A percentile compares a stretch with the other conserved stretches of the same genome.
These are phyloP conservation scores for Blastocystis sp. DNA, from an alignment of 352 stramenopile species.

Conservation along the genomic window DNA sequence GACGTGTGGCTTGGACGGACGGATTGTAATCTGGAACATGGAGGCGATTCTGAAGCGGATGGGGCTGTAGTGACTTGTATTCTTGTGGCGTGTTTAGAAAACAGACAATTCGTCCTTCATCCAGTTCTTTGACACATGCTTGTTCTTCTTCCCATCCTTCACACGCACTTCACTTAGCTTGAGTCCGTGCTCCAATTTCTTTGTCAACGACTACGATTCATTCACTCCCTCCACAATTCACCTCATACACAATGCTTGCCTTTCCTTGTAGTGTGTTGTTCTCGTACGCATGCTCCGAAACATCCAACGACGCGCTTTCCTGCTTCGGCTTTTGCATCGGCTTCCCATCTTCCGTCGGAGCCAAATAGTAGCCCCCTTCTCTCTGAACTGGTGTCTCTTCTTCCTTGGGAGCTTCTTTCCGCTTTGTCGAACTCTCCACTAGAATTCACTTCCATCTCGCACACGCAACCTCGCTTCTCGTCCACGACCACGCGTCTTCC, in stretches of 20 bases:
- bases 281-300: constrained; percentile 24
- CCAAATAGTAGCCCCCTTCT: constrained; percentile 26
- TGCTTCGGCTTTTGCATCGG: background rate
- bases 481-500: constrained; percentile 40
- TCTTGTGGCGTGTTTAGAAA: background rate
- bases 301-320: background rate
- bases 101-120: constrained; percentile 49
- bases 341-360: background rate
- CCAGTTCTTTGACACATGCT: constrained; percentile 60
- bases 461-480: constrained; percentile 12
- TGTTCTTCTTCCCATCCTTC: constrained; percentile 34
- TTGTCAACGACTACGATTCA: constrained; percentile 33
- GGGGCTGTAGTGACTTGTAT: constrained; percentile 30
- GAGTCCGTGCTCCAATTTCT: constrained; percentile 31
- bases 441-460: background rate
- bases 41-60: constrained; percentile 51
- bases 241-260: constrained; percentile 36
- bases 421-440: constrained; percentile 16
- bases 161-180: constrained; percentile 62
- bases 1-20: constrained; percentile 3
- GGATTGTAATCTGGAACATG: constrained; percentile 46
- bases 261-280: constrained; percentile 52
- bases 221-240: background rate
- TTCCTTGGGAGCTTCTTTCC: background rate
- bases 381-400: constrained; percentile 1